Evolutionary conservation across 2,329 filamentous ascomycete genomes (phyloP).

Genomic region (Botrytis pseudocinerea): DNA sequence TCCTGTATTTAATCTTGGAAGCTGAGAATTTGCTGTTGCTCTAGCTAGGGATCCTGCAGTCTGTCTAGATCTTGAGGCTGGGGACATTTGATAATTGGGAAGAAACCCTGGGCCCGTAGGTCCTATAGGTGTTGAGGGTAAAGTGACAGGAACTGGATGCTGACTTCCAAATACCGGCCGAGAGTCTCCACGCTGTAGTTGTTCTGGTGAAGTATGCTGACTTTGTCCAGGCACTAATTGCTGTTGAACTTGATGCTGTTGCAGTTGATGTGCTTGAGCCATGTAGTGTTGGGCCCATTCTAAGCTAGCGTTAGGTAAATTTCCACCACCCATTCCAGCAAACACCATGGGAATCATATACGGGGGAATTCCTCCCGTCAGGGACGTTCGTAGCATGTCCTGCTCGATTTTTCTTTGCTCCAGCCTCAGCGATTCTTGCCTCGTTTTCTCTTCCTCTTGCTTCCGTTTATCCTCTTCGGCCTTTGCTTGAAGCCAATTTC

Average conservation of each 20-base stretch:
- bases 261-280: conserved; percentile 52
- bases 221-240: conserved; percentile 50
- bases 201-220: conserved; percentile 52
- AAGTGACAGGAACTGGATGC: conserved; percentile 33
- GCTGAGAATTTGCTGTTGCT: conserved; percentile 38
- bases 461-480: conserved; percentile 71
- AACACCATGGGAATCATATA: conserved; percentile 75
- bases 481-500: conserved; percentile 68
- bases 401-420: conserved; percentile 74
- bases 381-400: conserved; percentile 68
- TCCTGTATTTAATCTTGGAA: conserved; percentile 48
- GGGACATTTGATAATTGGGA: conserved; percentile 41
- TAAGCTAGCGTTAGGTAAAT: conserved; percentile 59
- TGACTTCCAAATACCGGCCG: conserved; percentile 40
- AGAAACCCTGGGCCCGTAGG: conserved; percentile 34
- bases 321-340: conserved; percentile 66
- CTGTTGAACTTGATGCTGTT: conserved; percentile 42
- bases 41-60: conserved; percentile 33
- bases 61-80: conserved; percentile 39
- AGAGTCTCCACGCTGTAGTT: conserved; percentile 55
- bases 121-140: conserved; percentile 40
- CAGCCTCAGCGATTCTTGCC: conserved; percentile 63
- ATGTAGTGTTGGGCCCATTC: conserved; percentile 71
- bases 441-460: conserved; percentile 71
- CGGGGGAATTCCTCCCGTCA: conserved; percentile 70